Evolutionary conservation across 192 early-diverging fungal genomes (phyloP).

Genomic region (Diversispora eburnea): DNA sequence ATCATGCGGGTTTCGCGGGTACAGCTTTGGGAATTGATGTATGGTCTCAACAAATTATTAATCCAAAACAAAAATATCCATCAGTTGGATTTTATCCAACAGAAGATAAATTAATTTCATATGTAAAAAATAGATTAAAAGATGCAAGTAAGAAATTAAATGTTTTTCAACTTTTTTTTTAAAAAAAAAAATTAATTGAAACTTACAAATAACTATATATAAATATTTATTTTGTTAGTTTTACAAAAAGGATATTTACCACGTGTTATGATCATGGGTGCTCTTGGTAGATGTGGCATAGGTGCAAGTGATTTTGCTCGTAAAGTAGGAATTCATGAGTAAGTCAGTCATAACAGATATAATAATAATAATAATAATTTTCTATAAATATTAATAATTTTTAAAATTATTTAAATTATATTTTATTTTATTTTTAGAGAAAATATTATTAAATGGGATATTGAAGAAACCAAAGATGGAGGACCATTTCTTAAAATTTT

Average conservation of each 20-base stretch:
- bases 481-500: conserved; percentile 93
- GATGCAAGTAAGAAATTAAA: conserved; percentile 49
- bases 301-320: conserved; percentile 83
- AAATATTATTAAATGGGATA: conserved; percentile 93
- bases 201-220: too few species aligned
- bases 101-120: conserved; percentile 70
- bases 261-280: conserved; percentile 98
- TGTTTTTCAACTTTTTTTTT: not conserved
- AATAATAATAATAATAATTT: too few species aligned
- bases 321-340: conserved; percentile 77
- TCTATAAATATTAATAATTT: not conserved
- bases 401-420: not conserved
- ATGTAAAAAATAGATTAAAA: conserved; percentile 62
- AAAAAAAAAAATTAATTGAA: too few species aligned
- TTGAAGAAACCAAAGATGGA: conserved; percentile 86
- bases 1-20: conserved; percentile 95
- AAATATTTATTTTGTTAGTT: too few species aligned
- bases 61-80: conserved; percentile 59
- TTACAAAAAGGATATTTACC: conserved; percentile 41
- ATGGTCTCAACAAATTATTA: conserved; percentile 79
- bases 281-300: conserved; percentile 89
- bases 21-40: conserved; percentile 87
- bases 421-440: conserved; percentile 28
- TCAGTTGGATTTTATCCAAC: conserved; percentile 79
- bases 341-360: not conserved